Percentiles rank a stretch among this genome's conserved stretches.
These are phyloP conservation scores for Diplodia intermedia DNA, from an alignment of 2,329 filamentous ascomycete species.

Conservation along the genomic window DNA sequence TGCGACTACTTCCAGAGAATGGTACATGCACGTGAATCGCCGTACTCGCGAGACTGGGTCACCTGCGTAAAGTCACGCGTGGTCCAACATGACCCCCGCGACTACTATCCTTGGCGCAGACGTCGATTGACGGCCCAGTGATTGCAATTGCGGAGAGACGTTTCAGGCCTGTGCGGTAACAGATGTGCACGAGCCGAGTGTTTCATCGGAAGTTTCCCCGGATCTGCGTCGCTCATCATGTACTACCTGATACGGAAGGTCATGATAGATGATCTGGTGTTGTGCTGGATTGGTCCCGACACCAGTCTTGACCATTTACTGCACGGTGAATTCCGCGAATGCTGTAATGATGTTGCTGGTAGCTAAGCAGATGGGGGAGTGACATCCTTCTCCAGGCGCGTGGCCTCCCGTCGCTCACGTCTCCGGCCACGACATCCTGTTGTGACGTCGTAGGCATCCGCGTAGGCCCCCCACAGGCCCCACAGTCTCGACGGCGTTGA, in stretches of 20 bases:
- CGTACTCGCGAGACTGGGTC: neutral
- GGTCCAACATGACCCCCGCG: neutral
- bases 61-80: neutral
- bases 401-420: no score
- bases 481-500: neutral
- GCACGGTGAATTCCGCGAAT: neutral
- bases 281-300: neutral
- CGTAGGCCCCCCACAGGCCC: no score
- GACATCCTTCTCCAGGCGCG: neutral
- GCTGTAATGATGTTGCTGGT: neutral
- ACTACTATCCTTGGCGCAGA: neutral
- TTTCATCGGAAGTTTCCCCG: constrained; percentile 8
- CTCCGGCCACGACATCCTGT: neutral
- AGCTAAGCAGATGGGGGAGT: neutral
- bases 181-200: constrained; percentile 6
- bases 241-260: constrained; percentile 18
- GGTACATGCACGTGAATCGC: neutral
- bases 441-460: neutral
- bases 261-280: constrained; percentile 6
- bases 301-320: neutral
- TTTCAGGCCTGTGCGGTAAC: neutral
- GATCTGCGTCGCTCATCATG: constrained; percentile 14
- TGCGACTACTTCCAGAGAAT: neutral
- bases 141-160: neutral
- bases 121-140: neutral